Conservation (phyloP, 75 land plant genomes). For the Picea glauca region DNA sequence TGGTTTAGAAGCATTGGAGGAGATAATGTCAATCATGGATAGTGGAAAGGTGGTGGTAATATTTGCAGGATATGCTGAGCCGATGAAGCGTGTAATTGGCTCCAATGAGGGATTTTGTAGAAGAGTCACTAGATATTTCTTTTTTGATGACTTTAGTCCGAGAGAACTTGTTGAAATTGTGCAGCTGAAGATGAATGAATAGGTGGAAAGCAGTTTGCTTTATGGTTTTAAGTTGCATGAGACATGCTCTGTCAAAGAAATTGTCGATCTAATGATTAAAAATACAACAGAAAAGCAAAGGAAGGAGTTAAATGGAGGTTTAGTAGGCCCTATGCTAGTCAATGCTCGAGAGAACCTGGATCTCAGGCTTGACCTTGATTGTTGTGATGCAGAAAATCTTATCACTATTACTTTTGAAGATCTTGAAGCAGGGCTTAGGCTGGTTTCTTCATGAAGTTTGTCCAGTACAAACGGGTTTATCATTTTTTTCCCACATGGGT, state of each 20-base stretch:
- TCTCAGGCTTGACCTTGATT: slow-evolving; percentile 69
- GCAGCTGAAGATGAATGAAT: slow-evolving; percentile 61
- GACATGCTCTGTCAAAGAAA: slow-evolving; percentile 50
- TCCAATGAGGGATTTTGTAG: too few species aligned
- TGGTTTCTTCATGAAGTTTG: slow-evolving; percentile 5
- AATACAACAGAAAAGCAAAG: slow-evolving; percentile 71
- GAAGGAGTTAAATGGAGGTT: slow-evolving; percentile 82
- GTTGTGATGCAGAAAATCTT: slow-evolving; percentile 56
- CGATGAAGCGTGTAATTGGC: slow-evolving; percentile 76
- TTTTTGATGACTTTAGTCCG: slow-evolving; percentile 60
- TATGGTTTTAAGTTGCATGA: slow-evolving; percentile 76
- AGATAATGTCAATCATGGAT: slow-evolving; percentile 87
- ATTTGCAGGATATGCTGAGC: slow-evolving; percentile 93
- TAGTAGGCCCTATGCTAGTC: slow-evolving; percentile 78
- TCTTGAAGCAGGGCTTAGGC: slow-evolving; percentile 55
- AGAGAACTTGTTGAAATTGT: slow-evolving; percentile 63
- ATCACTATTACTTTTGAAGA: slow-evolving; percentile 79
- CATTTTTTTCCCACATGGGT: background rate
- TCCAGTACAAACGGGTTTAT: background rate
- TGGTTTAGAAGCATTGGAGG: slow-evolving; percentile 88
- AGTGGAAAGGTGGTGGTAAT: slow-evolving; percentile 81
- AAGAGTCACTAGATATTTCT: slow-evolving; percentile 64
- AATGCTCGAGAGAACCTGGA: slow-evolving; percentile 90
- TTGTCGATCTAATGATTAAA: slow-evolving; percentile 57
- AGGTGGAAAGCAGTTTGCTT: slow-evolving; percentile 40